Base-by-base conservation (phyloP, 164 flowering plant species). In the Amborella trichopoda region DNA sequence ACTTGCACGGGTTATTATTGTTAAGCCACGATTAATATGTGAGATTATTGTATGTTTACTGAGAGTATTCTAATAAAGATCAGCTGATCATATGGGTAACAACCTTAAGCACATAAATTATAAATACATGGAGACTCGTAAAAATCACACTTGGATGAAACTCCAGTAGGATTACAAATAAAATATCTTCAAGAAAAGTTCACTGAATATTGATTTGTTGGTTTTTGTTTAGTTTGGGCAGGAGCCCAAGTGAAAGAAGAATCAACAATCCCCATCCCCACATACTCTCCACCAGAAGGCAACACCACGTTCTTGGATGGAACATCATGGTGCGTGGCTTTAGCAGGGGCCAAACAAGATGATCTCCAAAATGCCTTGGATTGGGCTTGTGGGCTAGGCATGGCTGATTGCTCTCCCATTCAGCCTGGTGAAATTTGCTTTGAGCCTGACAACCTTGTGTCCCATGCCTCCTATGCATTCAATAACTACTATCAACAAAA, bases 401-500 rank as follows among this genome's bases (percentile, higher is more conserved):
- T 27, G 70, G 74, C 80, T 0, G 79, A 91, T 26, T 91, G 98
- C 55, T 23, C 49, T 1, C 56, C 76, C 0, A 75, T 86, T 36
- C 77, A 71, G 45, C 18, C 60, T 0, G 76, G 73, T 5, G 83
- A 83, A 5, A 38, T 55, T 4, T 91, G 98, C 58, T 91, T 54
- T 27, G 55, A 80, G n/a, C 96, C 98, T 1, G 68, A 91, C 57
- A 80, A 80, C 0, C 74, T 91, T 3, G 32, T 73, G 33, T 76
- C 94, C 28, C 98, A 91, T 52, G 98, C 96, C 6, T 91, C 98
- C 1, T 91, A 50, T 58, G 96, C 96, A 17, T 91, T 86, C 79
- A 91, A 91, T 44, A 58, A 23, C 55, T 91, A 91, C 32, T 91
- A 78, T 61, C 98, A 91, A 49, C 69, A 69, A 53, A 83, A 81